Evolutionary conservation across 1,284 basidiomycete genomes (phyloP), one percentile per base, ranked within the genome.

Genomic region (Cryptococcus wingfieldii): DNA sequence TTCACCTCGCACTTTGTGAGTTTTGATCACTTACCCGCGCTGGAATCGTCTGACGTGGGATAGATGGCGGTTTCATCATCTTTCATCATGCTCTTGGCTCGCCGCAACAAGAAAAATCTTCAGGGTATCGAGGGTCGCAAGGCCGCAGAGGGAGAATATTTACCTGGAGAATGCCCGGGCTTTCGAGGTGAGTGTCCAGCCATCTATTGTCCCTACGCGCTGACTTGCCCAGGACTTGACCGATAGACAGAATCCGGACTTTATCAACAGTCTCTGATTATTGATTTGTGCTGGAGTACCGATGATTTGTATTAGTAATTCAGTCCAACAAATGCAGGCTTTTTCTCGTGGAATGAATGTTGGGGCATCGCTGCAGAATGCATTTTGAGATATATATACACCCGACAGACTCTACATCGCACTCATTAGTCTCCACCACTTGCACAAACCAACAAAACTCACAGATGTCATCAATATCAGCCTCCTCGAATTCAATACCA

Each of bases 401-500:
- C 31, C 31, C 10, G 31, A 10, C 31, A 34, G 10, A 34, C 31
- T 34, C 31, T 34, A 34, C 31, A 10, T 6, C 10, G 31, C 31
- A 34, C 10, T 34, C 31, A 10, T 34, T 10, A 34, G 31, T 34
- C 31, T 34, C 42, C 42, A 12, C 42, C 42, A 19, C 42, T 12
- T 25, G 25, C 10, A 44, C 42, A 16, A 16, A 42, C 18, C n/a
- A n/a, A 44, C 42, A 14, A 19, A 25, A 64, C 68, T 62, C 56
- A 66, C 65, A 78, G 59, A 78, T 74, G 63, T 79, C 77, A 62
- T 79, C 77, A 59, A 79, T 77, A 69, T 90, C 90, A 67, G 90
- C 75, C 66, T 76, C 89, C 56, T 88, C 89, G 81, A 92, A 90
- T 47, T 86, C 88, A 73, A 88, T 88, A 66, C 90, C 90, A 63